Percentiles rank a stretch among this genome's conserved stretches.
phyloP scores from a whole-genome alignment of 331 rosid species.

The Arachis monticola region DNA sequence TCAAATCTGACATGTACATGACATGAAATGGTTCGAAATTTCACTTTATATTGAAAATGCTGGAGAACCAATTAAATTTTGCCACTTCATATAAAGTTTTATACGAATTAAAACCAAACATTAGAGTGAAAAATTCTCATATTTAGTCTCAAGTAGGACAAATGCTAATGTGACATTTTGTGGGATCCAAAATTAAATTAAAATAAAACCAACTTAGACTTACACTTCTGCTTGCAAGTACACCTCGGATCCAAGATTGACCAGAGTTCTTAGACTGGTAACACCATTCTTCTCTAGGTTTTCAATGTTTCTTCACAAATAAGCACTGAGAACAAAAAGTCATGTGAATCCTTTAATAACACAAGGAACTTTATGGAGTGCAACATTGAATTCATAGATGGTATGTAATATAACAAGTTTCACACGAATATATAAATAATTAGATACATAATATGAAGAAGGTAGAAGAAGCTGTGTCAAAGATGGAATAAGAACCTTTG shows the following conservation, averaged over 20 bases:
- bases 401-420: not conserved
- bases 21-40: too few species aligned
- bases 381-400: slow-evolving; percentile 27
- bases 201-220: slow-evolving; percentile 33
- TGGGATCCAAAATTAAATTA: too few species aligned
- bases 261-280: slow-evolving; percentile 79
- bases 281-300: slow-evolving; percentile 84
- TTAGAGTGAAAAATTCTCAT: too few species aligned
- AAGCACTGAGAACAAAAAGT: slow-evolving; percentile 65
- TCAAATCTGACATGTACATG: too few species aligned
- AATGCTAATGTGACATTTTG: too few species aligned
- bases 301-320: slow-evolving; percentile 80
- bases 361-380: slow-evolving; percentile 21
- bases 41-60: too few species aligned
- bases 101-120: too few species aligned
- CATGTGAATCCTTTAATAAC: slow-evolving; percentile 50
- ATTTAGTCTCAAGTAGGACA: too few species aligned
- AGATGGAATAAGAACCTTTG: slow-evolving; percentile 35
- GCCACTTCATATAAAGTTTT: too few species aligned
- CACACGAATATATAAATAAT: not conserved
- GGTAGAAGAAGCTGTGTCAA: slow-evolving; percentile 36
- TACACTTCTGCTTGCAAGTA: slow-evolving; percentile 94
- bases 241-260: slow-evolving; percentile 94
- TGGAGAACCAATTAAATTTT: too few species aligned
- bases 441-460: slow-evolving; percentile 3